phyloP scores from a whole-genome alignment of 2,329 filamentous ascomycete genomes.

The Sporothrix curviconia region DNA sequence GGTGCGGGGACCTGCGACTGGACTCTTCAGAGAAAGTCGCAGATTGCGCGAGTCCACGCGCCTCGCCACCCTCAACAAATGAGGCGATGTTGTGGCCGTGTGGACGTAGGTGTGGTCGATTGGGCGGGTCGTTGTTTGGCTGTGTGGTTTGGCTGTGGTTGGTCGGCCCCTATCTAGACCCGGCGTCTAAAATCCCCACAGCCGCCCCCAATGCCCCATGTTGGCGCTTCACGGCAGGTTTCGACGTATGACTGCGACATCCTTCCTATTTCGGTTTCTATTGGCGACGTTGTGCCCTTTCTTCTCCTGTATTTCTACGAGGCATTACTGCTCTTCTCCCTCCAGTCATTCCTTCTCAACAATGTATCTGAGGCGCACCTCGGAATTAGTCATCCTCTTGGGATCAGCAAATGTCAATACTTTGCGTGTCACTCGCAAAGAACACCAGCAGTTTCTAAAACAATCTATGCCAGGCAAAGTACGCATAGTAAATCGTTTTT shows the following conservation, averaged over 20 bases:
- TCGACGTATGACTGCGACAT: not conserved
- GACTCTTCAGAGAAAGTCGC: not conserved
- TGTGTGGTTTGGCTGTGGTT: not conserved
- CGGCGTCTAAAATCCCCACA: not conserved
- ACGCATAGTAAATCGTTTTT: too few relatives aligned
- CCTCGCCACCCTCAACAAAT: not conserved
- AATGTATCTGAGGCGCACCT: too few relatives aligned
- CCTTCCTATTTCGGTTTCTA: not conserved
- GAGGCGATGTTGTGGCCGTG: not conserved
- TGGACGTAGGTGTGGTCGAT: not conserved
- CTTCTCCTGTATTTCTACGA: not conserved
- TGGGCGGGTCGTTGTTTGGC: not conserved
- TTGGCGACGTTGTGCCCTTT: not conserved
- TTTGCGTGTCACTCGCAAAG: too few relatives aligned
- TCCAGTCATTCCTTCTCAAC: too few relatives aligned
- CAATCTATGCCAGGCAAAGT: too few relatives aligned
- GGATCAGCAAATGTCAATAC: too few relatives aligned
- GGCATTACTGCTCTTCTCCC: too few relatives aligned
- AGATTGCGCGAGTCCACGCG: not conserved
- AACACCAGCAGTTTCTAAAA: too few relatives aligned
- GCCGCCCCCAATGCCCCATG: not conserved
- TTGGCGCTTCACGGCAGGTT: conserved; percentile 1
- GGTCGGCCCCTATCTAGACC: too few relatives aligned
- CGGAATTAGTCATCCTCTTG: too few relatives aligned
- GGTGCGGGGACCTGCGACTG: not conserved